phyloP scores from a whole-genome alignment of 2,329 filamentous ascomycete species.

The Neophaeococcomyces aloes region DNA sequence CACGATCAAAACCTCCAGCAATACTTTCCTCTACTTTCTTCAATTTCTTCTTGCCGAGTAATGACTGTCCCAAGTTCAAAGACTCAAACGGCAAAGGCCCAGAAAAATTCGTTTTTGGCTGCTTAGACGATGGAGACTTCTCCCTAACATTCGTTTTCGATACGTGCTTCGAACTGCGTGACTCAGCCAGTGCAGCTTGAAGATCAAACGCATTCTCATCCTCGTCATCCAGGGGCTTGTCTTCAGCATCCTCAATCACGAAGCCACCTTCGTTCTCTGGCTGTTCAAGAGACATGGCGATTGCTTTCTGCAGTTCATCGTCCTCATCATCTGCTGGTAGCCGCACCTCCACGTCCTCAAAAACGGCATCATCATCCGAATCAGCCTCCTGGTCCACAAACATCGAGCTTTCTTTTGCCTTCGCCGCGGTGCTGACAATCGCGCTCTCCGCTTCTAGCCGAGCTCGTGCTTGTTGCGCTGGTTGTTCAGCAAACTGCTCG shows the following conservation, averaged over 20 bases:
- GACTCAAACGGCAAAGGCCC: conserved; percentile 86
- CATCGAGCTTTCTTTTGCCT: conserved; percentile 47
- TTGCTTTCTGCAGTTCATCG: conserved; percentile 68
- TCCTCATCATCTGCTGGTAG: conserved; percentile 41
- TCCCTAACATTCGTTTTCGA: conserved; percentile 35
- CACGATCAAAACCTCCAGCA: conserved; percentile 57
- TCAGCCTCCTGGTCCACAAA: conserved; percentile 37
- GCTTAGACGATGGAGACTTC: conserved; percentile 33
- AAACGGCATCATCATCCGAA: conserved; percentile 44
- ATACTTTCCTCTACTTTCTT: conserved; percentile 43
- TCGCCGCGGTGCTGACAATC: conserved; percentile 7
- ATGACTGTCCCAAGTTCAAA: conserved; percentile 56
- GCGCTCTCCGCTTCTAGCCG: neutral
- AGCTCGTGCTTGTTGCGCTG: neutral
- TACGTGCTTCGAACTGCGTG: conserved; percentile 49
- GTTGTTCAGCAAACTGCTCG: neutral
- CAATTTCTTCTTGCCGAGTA: conserved; percentile 43
- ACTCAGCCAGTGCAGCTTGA: conserved; percentile 61
- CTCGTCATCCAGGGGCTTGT: conserved; percentile 41
- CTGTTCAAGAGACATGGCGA: conserved; percentile 66
- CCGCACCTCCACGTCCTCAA: conserved; percentile 39
- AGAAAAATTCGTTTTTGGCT: conserved; percentile 40
- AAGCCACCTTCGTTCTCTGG: conserved; percentile 41
- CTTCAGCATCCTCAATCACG: conserved; percentile 27
- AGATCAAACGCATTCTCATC: conserved; percentile 71